Base-by-base conservation (phyloP, 352 stramenopile species). In the Phytophthora parvispora region DNA sequence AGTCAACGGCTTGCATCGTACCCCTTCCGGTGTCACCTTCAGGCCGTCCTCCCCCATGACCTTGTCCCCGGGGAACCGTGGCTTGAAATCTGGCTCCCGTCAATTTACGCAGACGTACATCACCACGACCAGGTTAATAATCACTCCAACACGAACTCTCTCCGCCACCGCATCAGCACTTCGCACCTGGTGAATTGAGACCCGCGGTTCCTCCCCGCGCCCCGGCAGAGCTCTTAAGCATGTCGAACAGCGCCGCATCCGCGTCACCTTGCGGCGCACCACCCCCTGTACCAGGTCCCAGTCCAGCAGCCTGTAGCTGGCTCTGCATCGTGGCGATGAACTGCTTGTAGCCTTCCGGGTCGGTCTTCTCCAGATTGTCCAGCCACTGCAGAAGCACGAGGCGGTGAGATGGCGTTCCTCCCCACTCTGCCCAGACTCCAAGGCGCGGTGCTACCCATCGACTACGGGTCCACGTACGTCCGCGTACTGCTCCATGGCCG, bases 311-410 rank as follows among this genome's bases (percentile, higher is more conserved):
- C 40, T 85, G 72, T 16, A 92, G 42, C 69, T 92, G 80, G 49
- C 69, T 77, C 61, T 90, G 69, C 86, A 95, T 91, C 25, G 80
- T 82, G 9, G 70, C 64, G n/a, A 95, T 81, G 27, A 93, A 72
- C 22, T 81, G 68, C 40, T 82, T 68, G 67, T 94, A 95, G 57
- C 72, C 72, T 54, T 89, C 71, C 4, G 88, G 86, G 53, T 95
- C 86, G 10, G 81, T 89, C 47, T 80, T 80, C 53, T 91, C 83
- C 55, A 95, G 63, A 50, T 88, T 83, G 50, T 95, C 86, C 34
- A 95, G 75, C 72, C 77, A 89, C 88, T 95, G 27, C 7, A 13
- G 13, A 36, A 40, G 10, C n/a, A 18, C 27, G 57, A 58, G 38
- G 52, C 53, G 36, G 29, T 74, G 54, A 72, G 53, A 60, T 18